Percentiles rank a stretch among this genome's conserved stretches.
These are phyloP conservation scores for Irpex lacteus DNA, from an alignment of 1,284 basidiomycete genomes.

Conservation along the genomic window DNA sequence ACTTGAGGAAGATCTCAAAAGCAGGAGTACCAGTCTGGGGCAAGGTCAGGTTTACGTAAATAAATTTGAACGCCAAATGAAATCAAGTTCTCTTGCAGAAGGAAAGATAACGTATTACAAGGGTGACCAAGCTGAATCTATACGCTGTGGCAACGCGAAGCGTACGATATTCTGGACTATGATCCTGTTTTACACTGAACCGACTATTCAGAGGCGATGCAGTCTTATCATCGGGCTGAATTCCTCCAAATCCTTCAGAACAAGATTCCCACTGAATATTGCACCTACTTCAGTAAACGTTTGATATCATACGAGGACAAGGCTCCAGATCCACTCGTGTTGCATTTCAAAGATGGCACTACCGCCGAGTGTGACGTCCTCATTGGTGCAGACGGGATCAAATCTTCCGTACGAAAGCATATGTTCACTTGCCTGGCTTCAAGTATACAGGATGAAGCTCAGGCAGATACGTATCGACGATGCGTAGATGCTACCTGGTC, in stretches of 20 bases:
- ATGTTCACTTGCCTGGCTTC: constrained; percentile 24
- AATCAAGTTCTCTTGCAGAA: neutral
- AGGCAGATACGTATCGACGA: neutral
- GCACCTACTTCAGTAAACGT: constrained; percentile 38
- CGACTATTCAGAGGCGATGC: constrained; percentile 22
- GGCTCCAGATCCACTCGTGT: constrained; percentile 10
- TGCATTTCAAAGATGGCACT: constrained; percentile 37
- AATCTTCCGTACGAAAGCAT: constrained; percentile 39
- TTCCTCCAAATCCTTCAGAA: constrained; percentile 39
- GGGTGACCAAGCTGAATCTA: constrained; percentile 11
- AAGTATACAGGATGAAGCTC: constrained; percentile 5
- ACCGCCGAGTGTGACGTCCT: constrained; percentile 39
- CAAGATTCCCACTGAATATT: constrained; percentile 28
- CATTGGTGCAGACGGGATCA: constrained; percentile 47
- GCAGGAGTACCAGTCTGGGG: neutral
- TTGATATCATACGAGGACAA: constrained; percentile 30
- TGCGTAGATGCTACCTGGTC: constrained; percentile 16
- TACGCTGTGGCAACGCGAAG: constrained; percentile 1
- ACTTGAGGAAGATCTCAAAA: constrained; percentile 18
- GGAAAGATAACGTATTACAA: constrained; percentile 10
- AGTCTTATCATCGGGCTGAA: constrained; percentile 40
- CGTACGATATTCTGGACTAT: neutral
- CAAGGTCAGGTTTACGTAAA: neutral
- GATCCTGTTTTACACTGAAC: constrained; percentile 14
- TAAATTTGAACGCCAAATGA: neutral